Evolutionary conservation across 2,329 filamentous ascomycete genomes (phyloP).

Genomic region (Botrytis hyacinthi): DNA sequence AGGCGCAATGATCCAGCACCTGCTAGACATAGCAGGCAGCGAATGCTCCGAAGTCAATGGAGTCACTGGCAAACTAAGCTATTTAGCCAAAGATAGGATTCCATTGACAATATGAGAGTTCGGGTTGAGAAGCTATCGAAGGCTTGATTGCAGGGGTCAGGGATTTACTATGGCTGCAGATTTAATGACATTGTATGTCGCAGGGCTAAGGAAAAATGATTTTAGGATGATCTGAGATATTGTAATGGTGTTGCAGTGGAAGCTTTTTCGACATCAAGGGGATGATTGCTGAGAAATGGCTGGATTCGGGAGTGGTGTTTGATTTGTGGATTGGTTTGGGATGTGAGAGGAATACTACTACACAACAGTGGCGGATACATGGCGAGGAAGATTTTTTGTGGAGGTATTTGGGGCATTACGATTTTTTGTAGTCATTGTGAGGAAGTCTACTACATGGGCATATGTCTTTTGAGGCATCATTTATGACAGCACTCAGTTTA

Average conservation of each 20-base stretch:
- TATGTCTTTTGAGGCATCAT: not conserved
- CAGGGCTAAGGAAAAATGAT: no score
- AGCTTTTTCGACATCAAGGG: not conserved
- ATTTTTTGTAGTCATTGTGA: not conserved
- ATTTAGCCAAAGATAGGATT: not conserved
- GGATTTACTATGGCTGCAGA: no score
- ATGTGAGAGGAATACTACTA: fast-evolving
- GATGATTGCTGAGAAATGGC: not conserved
- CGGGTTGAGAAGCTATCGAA: not conserved
- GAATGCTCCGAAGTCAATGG: not conserved
- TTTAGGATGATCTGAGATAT: not conserved
- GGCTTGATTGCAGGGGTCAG: fast-evolving
- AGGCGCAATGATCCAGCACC: not conserved
- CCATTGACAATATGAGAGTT: not conserved
- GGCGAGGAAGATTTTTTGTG: not conserved
- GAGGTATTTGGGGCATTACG: no score
- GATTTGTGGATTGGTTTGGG: not conserved
- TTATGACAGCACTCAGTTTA: not conserved
- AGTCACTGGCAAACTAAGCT: not conserved
- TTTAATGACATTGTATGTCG: no score
- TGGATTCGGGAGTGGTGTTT: not conserved
- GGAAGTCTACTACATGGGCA: not conserved
- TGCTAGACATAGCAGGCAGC: not conserved
- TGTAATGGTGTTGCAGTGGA: fast-evolving
- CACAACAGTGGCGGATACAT: not conserved